Conservation (phyloP, 371 early-diverging fungal genomes). For the Circinella minor region DNA sequence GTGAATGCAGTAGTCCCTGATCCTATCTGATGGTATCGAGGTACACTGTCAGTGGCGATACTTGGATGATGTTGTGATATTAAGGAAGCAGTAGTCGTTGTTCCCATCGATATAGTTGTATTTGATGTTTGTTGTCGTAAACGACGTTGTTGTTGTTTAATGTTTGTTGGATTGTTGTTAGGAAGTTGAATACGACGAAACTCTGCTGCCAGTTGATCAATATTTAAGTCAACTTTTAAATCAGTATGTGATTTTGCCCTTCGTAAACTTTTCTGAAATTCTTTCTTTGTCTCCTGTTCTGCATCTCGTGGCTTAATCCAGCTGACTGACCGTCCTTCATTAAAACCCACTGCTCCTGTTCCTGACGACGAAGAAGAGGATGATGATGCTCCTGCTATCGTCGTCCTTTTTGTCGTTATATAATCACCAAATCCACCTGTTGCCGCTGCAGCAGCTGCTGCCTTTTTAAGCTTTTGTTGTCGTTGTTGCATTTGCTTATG, state of each 20-base stretch:
- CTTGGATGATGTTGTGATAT: not conserved
- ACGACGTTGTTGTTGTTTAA: constrained; percentile 4
- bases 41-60: constrained; percentile 13
- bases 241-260: constrained; percentile 23
- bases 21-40: constrained; percentile 50
- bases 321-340: constrained; percentile 7
- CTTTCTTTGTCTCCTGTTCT: constrained; percentile 1
- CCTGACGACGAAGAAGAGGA: not conserved
- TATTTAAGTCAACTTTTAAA: constrained; percentile 13
- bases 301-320: constrained; percentile 9
- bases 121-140: constrained; percentile 14
- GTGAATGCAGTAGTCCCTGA: constrained; percentile 41
- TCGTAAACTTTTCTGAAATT: constrained; percentile 14
- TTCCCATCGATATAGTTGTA: not conserved
- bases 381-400: no score
- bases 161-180: not conserved
- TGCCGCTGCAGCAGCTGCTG: not conserved
- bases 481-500: constrained; percentile 16
- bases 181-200: constrained; percentile 20
- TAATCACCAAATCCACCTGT: no score
- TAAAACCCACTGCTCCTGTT: not conserved
- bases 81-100: constrained; percentile 3
- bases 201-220: constrained; percentile 25
- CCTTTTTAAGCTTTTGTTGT: constrained; percentile 10
- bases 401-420: not conserved